A percentile compares a stretch with the other conserved stretches of the same genome.
phyloP scores from a whole-genome alignment of 148 eudicot genomes.

The Amaranthus hypochondriacus region DNA sequence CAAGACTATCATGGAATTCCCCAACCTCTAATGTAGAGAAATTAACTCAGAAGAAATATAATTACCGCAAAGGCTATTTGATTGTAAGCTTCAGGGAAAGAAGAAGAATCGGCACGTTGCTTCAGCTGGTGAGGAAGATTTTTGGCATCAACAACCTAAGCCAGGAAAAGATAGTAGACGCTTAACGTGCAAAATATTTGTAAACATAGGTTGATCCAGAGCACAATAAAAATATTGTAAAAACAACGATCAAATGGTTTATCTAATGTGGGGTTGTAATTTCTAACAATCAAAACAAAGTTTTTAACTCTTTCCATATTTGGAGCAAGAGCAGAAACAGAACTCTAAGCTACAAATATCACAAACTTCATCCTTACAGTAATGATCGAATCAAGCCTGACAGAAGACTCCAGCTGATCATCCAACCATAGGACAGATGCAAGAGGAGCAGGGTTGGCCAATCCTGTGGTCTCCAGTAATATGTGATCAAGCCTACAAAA shows the following conservation, averaged over 20 bases:
- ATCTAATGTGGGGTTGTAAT: background rate
- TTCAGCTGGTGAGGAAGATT: slow-evolving; percentile 84
- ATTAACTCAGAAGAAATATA: background rate
- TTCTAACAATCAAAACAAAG: background rate
- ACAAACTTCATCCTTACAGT: slow-evolving; percentile 52
- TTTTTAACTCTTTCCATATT: background rate
- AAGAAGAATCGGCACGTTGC: slow-evolving; percentile 61
- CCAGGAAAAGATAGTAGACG: slow-evolving; percentile 5
- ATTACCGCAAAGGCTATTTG: slow-evolving; percentile 95
- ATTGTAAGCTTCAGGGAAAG: slow-evolving; percentile 86
- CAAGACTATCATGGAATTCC: background rate
- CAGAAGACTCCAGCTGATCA: slow-evolving; percentile 87
- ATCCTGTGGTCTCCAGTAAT: slow-evolving; percentile 92
- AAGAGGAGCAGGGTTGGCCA: slow-evolving; percentile 98
- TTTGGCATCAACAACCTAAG: slow-evolving; percentile 90
- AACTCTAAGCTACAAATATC: background rate
- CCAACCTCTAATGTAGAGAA: background rate
- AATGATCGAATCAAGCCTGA: slow-evolving; percentile 85
- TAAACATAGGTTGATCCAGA: background rate
- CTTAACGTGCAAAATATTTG: background rate
- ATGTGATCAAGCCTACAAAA: slow-evolving; percentile 80
- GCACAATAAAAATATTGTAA: background rate
- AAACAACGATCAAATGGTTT: background rate
- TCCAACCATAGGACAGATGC: slow-evolving; percentile 99
- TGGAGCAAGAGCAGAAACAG: background rate